Evolutionary conservation across 345 rosid genomes (phyloP), one percentile per base, ranked within the genome.

Genomic region (Zanthoxylum bungeanum): DNA sequence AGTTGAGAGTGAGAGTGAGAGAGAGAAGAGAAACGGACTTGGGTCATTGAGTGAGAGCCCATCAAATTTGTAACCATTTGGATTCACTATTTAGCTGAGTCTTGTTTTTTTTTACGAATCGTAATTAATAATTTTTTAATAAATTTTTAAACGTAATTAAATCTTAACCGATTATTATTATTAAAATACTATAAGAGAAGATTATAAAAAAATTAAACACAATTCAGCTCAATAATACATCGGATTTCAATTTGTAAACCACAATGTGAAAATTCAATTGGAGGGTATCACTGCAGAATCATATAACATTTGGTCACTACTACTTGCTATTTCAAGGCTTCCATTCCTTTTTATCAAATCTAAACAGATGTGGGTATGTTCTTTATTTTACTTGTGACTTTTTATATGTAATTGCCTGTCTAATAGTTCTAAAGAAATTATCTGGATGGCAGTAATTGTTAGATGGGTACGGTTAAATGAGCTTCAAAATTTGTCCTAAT

Each of bases 191-290:
- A n/a, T n/a, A n/a, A n/a, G n/a, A n/a, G n/a, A n/a, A n/a, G n/a
- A n/a, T n/a, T n/a, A n/a, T n/a, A n/a, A n/a, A n/a, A n/a, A n/a
- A n/a, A n/a, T n/a, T n/a, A n/a, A n/a, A n/a, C n/a, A n/a, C n/a
- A n/a, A n/a, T n/a, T n/a, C n/a, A n/a, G n/a, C n/a, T n/a, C n/a
- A n/a, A n/a, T n/a, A n/a, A n/a, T n/a, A n/a, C n/a, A n/a, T n/a
- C n/a, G n/a, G n/a, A n/a, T n/a, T n/a, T n/a, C n/a, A 77, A 74
- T 60, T n/a, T 77, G 76, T 67, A 72, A 60, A 66, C 61, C 75
- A 73, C 64, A 65, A 73, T 34, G 40, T 55, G 66, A 27, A 75
- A 68, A 69, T 70, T 58, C 30, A 52, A 77, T 51, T 74, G 68
- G 72, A 68, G 68, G 70, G 4, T 25, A 33, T 51, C 57, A n/a